Evolutionary conservation across 2,329 filamentous ascomycete genomes (phyloP).

Genomic region (Periconia sp.): DNA sequence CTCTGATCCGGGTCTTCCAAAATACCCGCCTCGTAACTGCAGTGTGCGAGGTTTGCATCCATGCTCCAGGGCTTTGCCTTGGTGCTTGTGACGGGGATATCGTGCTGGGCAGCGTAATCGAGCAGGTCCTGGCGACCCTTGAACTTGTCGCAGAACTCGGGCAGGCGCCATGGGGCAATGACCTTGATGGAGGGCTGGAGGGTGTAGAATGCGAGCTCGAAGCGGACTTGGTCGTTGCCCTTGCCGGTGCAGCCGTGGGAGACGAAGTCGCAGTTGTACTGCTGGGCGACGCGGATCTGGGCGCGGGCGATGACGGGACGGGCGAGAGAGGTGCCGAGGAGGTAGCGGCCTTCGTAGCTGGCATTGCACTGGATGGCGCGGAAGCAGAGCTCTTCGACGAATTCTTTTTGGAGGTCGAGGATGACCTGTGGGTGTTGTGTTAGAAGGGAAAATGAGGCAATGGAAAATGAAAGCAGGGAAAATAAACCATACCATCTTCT

Average conservation of each 20-base stretch:
- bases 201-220: constrained; percentile 65
- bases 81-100: constrained; percentile 72
- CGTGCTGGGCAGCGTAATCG: constrained; percentile 67
- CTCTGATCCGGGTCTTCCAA: constrained; percentile 67
- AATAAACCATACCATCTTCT: constrained; percentile 52
- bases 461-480: not conserved
- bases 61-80: constrained; percentile 71
- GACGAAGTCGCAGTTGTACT: constrained; percentile 60
- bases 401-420: constrained; percentile 70
- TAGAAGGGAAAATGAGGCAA: not conserved
- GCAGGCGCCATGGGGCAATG: constrained; percentile 74
- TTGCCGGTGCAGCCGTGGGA: constrained; percentile 49
- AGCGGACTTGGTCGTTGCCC: constrained; percentile 67
- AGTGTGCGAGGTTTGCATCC: constrained; percentile 75
- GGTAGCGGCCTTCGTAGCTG: constrained; percentile 56
- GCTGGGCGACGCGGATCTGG: constrained; percentile 65
- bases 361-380: constrained; percentile 73
- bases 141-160: constrained; percentile 71
- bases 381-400: constrained; percentile 80
- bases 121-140: constrained; percentile 72
- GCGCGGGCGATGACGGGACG: constrained; percentile 70
- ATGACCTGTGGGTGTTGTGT: constrained; percentile 41
- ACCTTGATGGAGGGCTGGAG: constrained; percentile 68
- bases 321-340: constrained; percentile 63
- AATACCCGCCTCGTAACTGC: constrained; percentile 77